Evolutionary conservation across 805 yeast species (phyloP).

Genomic region (Candida endomychidarum): DNA sequence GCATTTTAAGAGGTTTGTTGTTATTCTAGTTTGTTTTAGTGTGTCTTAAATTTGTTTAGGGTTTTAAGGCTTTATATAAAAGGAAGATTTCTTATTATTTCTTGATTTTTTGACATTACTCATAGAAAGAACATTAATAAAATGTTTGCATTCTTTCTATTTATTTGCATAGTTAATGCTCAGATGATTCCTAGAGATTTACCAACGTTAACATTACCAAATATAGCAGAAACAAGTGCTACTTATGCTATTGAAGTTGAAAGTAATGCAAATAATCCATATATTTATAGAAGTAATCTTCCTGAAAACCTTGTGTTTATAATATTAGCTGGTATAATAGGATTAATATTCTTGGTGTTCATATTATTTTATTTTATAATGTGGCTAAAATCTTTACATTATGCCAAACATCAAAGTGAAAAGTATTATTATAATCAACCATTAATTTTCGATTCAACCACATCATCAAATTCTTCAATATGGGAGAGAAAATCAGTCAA

Average conservation of each 20-base stretch:
- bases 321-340: conserved; percentile 38
- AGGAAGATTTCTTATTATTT: not conserved
- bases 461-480: conserved; percentile 20
- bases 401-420: conserved; percentile 34
- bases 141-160: not conserved
- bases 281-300: conserved; percentile 21
- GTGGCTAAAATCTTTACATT: conserved; percentile 22
- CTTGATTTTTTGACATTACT: not conserved
- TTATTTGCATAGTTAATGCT: not conserved
- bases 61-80: not conserved
- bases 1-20: not conserved
- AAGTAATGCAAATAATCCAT: conserved; percentile 28
- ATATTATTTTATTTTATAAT: conserved; percentile 22
- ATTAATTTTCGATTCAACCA: conserved; percentile 1
- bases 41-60: not conserved
- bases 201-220: conserved; percentile 14
- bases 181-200: conserved; percentile 6
- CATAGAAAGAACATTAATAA: too few species aligned
- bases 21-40: too few species aligned
- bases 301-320: conserved; percentile 45
- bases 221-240: conserved; percentile 4
- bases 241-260: conserved; percentile 13
- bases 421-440: conserved; percentile 24
- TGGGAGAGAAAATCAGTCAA: conserved; percentile 20
- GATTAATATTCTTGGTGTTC: conserved; percentile 19